These are phyloP conservation scores for Meyerozyma athensensis DNA, from an alignment of 1,139 yeast genomes.

Conservation along the genomic window DNA sequence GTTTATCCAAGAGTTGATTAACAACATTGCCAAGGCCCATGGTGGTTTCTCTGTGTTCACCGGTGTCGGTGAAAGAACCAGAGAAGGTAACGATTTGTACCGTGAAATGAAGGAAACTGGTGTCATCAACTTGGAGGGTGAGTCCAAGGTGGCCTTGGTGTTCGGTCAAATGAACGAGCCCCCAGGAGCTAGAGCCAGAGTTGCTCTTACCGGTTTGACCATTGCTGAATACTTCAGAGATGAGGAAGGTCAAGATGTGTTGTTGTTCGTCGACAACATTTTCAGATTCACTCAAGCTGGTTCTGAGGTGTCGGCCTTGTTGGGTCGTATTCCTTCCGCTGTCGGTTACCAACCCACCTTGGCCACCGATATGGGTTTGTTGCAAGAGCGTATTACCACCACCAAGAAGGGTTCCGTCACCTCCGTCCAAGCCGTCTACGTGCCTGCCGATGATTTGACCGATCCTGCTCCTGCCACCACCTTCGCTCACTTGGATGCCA, in stretches of 20 bases:
- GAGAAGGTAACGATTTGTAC: slow-evolving; percentile 99
- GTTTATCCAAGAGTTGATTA: slow-evolving; percentile 98
- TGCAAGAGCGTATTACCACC: slow-evolving; percentile 99
- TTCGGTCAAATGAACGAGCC: slow-evolving; percentile 99
- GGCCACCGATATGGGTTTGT: slow-evolving; percentile 99
- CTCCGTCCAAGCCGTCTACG: slow-evolving; percentile 99
- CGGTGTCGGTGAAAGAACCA: slow-evolving; percentile 99
- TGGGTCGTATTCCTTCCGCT: slow-evolving; percentile 99
- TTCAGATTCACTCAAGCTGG: slow-evolving; percentile 99
- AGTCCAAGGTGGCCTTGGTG: slow-evolving; percentile 98
- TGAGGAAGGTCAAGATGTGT: slow-evolving; percentile 99
- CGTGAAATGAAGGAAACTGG: slow-evolving; percentile 99
- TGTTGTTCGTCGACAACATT: slow-evolving; percentile 98
- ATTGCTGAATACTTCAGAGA: slow-evolving; percentile 99
- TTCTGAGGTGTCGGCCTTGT: slow-evolving; percentile 99
- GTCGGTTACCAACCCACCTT: slow-evolving; percentile 99
- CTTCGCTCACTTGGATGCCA: slow-evolving; percentile 99
- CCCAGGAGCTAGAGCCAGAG: slow-evolving; percentile 99
- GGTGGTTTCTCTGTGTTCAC: slow-evolving; percentile 99
- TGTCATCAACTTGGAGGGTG: slow-evolving; percentile 99
- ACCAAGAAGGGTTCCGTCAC: slow-evolving; percentile 99
- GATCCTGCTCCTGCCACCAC: slow-evolving; percentile 99
- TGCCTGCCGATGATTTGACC: slow-evolving; percentile 99
- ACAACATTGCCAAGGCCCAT: slow-evolving; percentile 99
- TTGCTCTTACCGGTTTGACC: slow-evolving; percentile 99